Base-by-base conservation (phyloP, 2,329 filamentous ascomycete species). In the Pyricularia grisea region DNA sequence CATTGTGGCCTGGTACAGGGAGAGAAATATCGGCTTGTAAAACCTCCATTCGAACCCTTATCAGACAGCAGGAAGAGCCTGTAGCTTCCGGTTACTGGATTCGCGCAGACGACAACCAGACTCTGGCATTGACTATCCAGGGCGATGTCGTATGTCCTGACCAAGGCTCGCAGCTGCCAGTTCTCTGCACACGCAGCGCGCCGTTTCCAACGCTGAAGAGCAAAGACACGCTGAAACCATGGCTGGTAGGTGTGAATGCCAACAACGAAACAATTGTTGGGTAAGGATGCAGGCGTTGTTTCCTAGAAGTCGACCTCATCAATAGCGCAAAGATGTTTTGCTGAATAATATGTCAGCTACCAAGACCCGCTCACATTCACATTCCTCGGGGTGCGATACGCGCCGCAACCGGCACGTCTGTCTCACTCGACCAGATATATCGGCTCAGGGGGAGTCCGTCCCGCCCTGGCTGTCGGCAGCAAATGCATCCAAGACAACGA, bases 301-400 rank as follows among this genome's bases (percentile, higher is more conserved):
- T 20, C 2, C 42, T n/a, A 20, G 9, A 2, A 36, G 33, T 5
- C 4, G 2, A 17, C 7, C 12, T 42, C 36, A 3, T 42, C 3
- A 3, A 17, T 5, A 20, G 12, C 36, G 17, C 12, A n/a, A n/a
- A n/a, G 3, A 50, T 5, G 20, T 2, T 17, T n/a, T 50, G 42
- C 42, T 50, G 42, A 20, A 20, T 6, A 20, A n/a, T n/a, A 50
- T 7, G 42, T 7, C 42, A 50, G 80, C 1, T 82, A 79, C 69
- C 80, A 82, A 17, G 81, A 84, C 69, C 78, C 77, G 20, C 75
- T 79, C 27, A 79, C 79, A 14, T 86, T 85, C 72, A 81, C 83
- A 5, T 86, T 85, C 72, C 75, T 83, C 20, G 83, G 83, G 20
- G 74, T 85, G 42, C 79, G 81, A 67, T 84, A 84, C 70, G 82